A percentile compares a stretch with the other conserved stretches of the same genome.
Evolutionary conservation across 108 stramenopile genomes (phyloP).

Genomic region (Nannochloropsis gaditana): DNA sequence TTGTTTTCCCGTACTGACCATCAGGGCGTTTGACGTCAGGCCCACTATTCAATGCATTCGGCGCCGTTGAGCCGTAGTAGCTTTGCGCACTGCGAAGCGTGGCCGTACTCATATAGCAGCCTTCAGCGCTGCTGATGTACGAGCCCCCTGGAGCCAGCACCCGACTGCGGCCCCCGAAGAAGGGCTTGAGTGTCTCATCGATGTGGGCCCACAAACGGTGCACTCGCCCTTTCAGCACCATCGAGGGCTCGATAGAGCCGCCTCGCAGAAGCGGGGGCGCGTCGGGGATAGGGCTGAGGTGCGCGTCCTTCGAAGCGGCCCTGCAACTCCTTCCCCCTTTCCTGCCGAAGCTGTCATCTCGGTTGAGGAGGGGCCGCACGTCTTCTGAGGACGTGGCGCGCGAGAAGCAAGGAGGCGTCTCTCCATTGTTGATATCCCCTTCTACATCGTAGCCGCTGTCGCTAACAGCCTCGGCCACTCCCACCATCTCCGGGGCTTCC

Average conservation of each 20-base stretch:
- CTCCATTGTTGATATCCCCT: neutral
- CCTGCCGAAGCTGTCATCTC: neutral
- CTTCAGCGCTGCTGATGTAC: neutral
- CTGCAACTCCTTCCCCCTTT: neutral
- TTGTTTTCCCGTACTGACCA: neutral
- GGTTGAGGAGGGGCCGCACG: neutral
- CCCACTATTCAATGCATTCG: neutral
- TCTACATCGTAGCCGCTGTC: neutral
- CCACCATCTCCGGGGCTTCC: neutral
- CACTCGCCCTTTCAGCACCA: neutral
- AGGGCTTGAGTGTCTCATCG: neutral
- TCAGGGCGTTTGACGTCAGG: neutral
- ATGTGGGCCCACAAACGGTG: conserved; percentile 1
- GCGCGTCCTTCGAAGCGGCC: neutral
- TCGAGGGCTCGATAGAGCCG: neutral
- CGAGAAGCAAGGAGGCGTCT: neutral
- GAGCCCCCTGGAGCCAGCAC: neutral
- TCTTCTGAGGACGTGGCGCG: neutral
- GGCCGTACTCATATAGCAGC: neutral
- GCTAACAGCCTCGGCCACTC: neutral
- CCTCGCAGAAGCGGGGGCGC: neutral
- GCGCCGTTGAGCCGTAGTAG: neutral
- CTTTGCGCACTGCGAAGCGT: too few species aligned
- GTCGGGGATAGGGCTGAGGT: neutral
- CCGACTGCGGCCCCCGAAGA: neutral